Conservation (phyloP, 306 rosid species). For the Lathyrus oleraceus region DNA sequence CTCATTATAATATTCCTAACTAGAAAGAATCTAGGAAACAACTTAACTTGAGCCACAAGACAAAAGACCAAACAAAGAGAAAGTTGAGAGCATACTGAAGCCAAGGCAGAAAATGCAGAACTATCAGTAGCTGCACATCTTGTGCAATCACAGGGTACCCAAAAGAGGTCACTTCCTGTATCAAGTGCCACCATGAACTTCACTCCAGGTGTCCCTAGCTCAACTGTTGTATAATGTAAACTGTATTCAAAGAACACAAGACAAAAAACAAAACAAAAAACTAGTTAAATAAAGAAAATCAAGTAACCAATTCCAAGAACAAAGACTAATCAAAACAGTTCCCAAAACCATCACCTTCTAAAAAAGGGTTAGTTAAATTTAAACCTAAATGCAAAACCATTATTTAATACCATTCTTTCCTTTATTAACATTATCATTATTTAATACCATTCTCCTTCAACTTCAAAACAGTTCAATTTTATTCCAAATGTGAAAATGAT, state of each 20-base stretch:
- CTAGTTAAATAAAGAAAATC: slow-evolving; percentile 25
- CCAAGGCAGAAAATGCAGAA: slow-evolving; percentile 47
- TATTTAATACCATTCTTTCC: neutral
- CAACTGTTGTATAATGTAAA: slow-evolving; percentile 89
- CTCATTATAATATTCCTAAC: neutral
- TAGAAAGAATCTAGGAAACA: slow-evolving; percentile 1
- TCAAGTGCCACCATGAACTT: slow-evolving; percentile 96
- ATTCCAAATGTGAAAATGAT: neutral
- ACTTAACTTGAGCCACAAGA: slow-evolving; percentile 9
- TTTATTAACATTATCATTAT: neutral
- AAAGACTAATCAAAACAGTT: slow-evolving; percentile 15
- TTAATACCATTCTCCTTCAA: neutral
- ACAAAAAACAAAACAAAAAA: neutral
- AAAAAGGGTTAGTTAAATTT: neutral
- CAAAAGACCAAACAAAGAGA: neutral
- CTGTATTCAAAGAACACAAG: slow-evolving; percentile 40
- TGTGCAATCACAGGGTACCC: slow-evolving; percentile 96
- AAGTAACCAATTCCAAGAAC: slow-evolving; percentile 1
- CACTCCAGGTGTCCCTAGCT: slow-evolving; percentile 89
- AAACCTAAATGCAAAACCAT: neutral
- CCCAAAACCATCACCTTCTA: neutral
- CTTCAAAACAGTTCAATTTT: neutral
- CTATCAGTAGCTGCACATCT: slow-evolving; percentile 69
- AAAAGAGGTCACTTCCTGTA: slow-evolving; percentile 88
- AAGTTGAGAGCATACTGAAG: slow-evolving; percentile 53